A percentile compares a stretch with the other conserved stretches of the same genome.
These are phyloP conservation scores for Dioszegia aurantiaca DNA, from an alignment of 768 basidiomycete genomes.

Conservation along the genomic window DNA sequence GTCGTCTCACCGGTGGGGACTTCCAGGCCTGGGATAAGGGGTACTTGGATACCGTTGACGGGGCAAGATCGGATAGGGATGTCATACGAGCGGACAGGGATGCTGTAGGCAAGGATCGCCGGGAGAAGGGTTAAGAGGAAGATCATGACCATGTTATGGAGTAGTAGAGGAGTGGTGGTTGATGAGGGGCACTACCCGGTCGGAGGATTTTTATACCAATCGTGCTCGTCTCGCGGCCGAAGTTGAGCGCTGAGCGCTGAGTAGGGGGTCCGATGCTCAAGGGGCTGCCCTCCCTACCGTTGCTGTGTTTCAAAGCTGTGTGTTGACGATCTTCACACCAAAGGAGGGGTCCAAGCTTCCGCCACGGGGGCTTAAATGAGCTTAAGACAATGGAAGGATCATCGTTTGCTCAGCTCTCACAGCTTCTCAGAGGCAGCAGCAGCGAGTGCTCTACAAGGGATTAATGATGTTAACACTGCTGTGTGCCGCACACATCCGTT, in stretches of 20 bases:
- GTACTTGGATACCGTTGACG: conserved; percentile 18
- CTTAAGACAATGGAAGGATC: too few species aligned
- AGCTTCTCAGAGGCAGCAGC: too few species aligned
- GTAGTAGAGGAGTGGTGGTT: not conserved
- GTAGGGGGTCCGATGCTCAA: not conserved
- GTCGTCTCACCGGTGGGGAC: conserved; percentile 27
- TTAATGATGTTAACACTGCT: too few species aligned
- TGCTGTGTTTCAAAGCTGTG: too few species aligned
- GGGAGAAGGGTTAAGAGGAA: conserved; percentile 4
- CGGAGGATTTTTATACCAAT: not conserved
- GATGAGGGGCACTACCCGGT: not conserved
- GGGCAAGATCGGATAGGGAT: too few species aligned
- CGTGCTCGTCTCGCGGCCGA: too few species aligned
- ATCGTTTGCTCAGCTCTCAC: too few species aligned
- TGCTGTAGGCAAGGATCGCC: not conserved
- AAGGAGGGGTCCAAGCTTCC: too few species aligned
- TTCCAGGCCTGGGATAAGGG: conserved; percentile 20
- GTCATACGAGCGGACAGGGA: conserved; percentile 5
- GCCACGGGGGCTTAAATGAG: too few species aligned
- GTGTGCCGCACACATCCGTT: too few species aligned
- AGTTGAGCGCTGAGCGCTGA: not conserved
- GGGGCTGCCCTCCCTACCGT: not conserved
- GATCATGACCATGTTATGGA: not conserved
- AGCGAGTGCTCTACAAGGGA: too few species aligned
- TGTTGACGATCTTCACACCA: too few species aligned